phyloP scores from a whole-genome alignment of 208 protist genomes.

The Trypanosoma cruzi region DNA sequence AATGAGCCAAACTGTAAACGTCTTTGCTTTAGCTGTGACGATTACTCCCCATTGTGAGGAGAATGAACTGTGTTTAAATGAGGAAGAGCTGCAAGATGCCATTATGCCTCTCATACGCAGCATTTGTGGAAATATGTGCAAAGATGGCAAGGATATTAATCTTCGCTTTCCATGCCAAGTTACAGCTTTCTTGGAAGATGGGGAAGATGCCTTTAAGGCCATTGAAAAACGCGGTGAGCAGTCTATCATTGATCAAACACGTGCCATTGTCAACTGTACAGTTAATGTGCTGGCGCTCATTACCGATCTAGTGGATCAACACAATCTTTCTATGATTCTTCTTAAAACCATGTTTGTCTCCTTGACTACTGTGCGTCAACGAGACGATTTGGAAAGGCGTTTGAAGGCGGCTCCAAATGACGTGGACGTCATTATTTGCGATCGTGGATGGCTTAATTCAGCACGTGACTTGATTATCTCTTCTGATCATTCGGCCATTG shows the following conservation, averaged over 20 bases:
- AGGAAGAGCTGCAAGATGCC: conserved; percentile 38
- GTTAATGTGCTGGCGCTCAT: conserved; percentile 89
- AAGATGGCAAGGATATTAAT: conserved; percentile 38
- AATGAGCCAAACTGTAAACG: conserved; percentile 55
- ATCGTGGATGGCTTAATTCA: conserved; percentile 81
- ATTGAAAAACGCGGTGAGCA: conserved; percentile 27
- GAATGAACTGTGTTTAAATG: conserved; percentile 39
- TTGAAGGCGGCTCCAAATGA: conserved; percentile 68
- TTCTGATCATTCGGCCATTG: conserved; percentile 60
- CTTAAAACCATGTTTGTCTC: conserved; percentile 92
- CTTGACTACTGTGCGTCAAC: conserved; percentile 74
- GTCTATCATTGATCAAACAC: conserved; percentile 66
- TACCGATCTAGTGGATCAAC: conserved; percentile 87
- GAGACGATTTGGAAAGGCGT: conserved; percentile 74
- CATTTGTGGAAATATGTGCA: conserved; percentile 55
- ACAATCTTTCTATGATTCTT: conserved; percentile 88
- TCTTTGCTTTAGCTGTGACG: conserved; percentile 64
- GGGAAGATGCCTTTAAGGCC: conserved; percentile 34
- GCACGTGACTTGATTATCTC: conserved; percentile 66
- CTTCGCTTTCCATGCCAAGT: conserved; percentile 89
- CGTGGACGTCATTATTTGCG: conserved; percentile 88
- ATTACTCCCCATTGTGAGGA: conserved; percentile 32
- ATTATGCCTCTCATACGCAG: conserved; percentile 43
- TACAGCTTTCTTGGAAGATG: conserved; percentile 70
- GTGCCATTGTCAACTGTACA: conserved; percentile 83